Base-by-base conservation (phyloP, 1,284 basidiomycete species). In the Ceratobasidium sp. region DNA sequence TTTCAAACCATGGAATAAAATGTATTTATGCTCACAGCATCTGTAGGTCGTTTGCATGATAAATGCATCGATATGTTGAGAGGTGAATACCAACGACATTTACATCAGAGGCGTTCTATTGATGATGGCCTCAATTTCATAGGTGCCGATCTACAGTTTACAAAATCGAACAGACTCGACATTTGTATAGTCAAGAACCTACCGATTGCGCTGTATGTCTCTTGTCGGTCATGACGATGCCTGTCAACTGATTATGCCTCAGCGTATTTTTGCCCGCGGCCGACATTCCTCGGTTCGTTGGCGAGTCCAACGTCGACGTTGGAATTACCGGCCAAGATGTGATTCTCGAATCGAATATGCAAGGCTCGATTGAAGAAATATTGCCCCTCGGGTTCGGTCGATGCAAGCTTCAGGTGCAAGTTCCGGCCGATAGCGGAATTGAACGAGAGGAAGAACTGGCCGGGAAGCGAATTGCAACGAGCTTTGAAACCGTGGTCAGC, bases 271-370 rank as follows among this genome's bases (percentile, higher is more conserved):
- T 99, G 23, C 97, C 98, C 26, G 98, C 97, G 1, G 90, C 95
- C 9, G 98, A 99, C 84, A 99, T 99, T 80, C 97, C 97, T 12
- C 97, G 96, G 50, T 99, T 99, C 85, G 98, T 99, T 50, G 98
- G 96, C 44, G 96, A 98, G 84, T 98, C 98, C 75, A 95, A 98
- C 83, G 94, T 99, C 82, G 94, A 97, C 83, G 87, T 80, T 46
- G 96, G 96, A 5, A 96, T 97, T 80, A 97, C 96, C 6, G 97
- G 97, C 1, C 97, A 99, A 86, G 97, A 99, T 86, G 96, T 99
- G 82, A 96, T 99, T 80, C 91, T 96, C 77, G 97, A 99, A 86
- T 90, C 96, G 26, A 88, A 91, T 78, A 95, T 95, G 91, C 87
- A 93, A 80, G 84, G 89, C 17, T 89, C 91, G 76, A 92, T 99